phyloP scores from a whole-genome alignment of 2,329 filamentous ascomycete genomes.

The Saccharata proteae region DNA sequence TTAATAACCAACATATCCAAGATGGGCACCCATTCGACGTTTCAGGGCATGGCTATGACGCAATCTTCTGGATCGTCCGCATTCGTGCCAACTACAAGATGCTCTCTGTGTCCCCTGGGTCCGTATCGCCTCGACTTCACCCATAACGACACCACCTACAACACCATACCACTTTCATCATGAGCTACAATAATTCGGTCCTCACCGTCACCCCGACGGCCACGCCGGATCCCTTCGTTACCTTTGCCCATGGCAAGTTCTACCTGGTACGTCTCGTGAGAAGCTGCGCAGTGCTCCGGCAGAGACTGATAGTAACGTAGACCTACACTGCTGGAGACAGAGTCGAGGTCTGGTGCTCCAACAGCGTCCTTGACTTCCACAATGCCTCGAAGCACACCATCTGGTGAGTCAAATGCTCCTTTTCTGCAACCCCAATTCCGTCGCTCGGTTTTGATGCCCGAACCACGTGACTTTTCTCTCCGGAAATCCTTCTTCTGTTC shows the following conservation, averaged over 20 bases:
- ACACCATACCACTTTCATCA: constrained; percentile 4
- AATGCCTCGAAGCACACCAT: constrained; percentile 26
- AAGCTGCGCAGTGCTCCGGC: background rate
- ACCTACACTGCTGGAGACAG: constrained; percentile 34
- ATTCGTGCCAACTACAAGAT: no score
- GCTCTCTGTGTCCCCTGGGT: no score
- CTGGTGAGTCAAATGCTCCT: constrained; percentile 16
- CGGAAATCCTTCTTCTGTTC: background rate
- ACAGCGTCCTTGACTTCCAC: constrained; percentile 28
- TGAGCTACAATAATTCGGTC: constrained; percentile 26
- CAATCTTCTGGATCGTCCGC: no score
- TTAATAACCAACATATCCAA: no score
- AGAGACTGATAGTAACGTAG: constrained; percentile 8
- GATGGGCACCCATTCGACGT: no score
- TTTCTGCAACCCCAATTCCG: no score
- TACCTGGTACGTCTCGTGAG: constrained; percentile 24
- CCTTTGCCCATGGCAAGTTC: constrained; percentile 29
- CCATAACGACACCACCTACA: background rate
- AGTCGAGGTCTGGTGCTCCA: constrained; percentile 33
- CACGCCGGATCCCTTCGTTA: constrained; percentile 34
- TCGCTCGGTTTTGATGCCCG: no score
- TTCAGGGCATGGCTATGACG: constrained; percentile 5
- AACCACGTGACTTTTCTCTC: background rate
- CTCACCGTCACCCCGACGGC: constrained; percentile 28
- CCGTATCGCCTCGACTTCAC: no score